Evolutionary conservation across 352 stramenopile species (phyloP), one percentile per base, ranked within the genome.

Genomic region (Pythium myriotylum): DNA sequence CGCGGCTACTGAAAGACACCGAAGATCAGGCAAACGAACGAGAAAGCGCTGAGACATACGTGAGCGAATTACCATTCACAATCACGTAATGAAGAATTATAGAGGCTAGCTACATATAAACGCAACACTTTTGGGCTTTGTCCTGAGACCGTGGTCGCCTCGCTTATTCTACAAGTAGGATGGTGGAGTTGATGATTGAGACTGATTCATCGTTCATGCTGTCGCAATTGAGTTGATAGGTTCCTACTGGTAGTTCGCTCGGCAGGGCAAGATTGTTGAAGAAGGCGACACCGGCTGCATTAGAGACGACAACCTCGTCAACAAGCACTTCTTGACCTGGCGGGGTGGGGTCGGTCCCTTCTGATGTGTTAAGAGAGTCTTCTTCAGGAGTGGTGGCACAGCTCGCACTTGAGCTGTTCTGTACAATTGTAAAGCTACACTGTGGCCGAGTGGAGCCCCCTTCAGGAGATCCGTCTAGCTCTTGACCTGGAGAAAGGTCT

Each of bases 181-280:
- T n/a, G 0, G 45, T 20, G 9, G 57, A 14, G 26, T 43, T 50
- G 10, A 49, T 27, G 3, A 24, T 42, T 4, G 24, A 2, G 22
- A 65, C 27, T 19, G 35, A 37, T 22, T 19, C 26, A 20, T 80
- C 68, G 7, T 67, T 67, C 4, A 72, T 12, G 19, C 67, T 74
- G n/a, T 83, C 74, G 20, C 73, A 84, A 7, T 77, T 16, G 7
- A 85, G 67, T 29, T 76, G 64, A 46, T 85, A 87, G 12, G 42
- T 59, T n/a, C 73, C 77, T 16, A 65, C 16, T 1, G 74, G 53
- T 13, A 72, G 76, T 10, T 41, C 29, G 2, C 46, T 24, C 9
- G 77, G 75, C n/a, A 85, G 40, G 8, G 46, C 54, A 0, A 87
- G 55, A 2, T 58, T 51, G 3, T 56, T 35, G 48, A 87, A 79